Conservation (phyloP, 805 yeast genomes). For the Ogataea trehalophila region DNA sequence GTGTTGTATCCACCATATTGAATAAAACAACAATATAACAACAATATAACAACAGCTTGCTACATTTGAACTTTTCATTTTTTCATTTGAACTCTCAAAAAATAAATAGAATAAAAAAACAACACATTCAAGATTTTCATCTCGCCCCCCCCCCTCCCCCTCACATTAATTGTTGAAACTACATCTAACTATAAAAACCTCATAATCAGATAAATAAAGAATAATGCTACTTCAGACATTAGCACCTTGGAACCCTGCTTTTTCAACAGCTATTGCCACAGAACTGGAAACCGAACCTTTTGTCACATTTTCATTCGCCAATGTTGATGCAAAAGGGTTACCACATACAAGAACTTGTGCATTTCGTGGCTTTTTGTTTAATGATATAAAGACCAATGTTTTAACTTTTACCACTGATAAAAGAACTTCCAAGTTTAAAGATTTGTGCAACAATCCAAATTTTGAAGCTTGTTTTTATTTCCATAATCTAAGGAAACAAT, state of each 20-base stretch:
- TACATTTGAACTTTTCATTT: too few relatives aligned
- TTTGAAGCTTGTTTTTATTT: conserved; percentile 80
- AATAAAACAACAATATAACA: too few relatives aligned
- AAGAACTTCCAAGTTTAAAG: conserved; percentile 59
- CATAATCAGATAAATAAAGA: background rate
- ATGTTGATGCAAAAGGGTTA: conserved; percentile 47
- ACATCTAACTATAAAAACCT: background rate
- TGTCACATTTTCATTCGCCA: conserved; percentile 61
- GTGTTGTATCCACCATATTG: too few relatives aligned
- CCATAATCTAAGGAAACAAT: conserved; percentile 56
- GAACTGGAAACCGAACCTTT: conserved; percentile 45
- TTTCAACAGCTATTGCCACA: conserved; percentile 47
- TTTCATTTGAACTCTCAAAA: too few relatives aligned
- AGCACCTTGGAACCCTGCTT: conserved; percentile 78
- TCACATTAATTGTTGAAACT: background rate
- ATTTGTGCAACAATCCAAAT: conserved; percentile 44
- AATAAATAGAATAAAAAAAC: too few relatives aligned
- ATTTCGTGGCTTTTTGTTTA: conserved; percentile 69
- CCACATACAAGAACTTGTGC: conserved; percentile 72
- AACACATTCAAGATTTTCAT: background rate
- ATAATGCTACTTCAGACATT: conserved; percentile 25
- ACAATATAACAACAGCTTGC: too few relatives aligned
- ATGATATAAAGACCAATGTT: conserved; percentile 61
- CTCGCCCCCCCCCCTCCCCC: background rate
- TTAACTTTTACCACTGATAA: conserved; percentile 68